Percentiles rank a stretch among this genome's conserved stretches.
phyloP scores from a whole-genome alignment of 2,329 filamentous ascomycete species.

The Magnaporthiopsis incrustans region DNA sequence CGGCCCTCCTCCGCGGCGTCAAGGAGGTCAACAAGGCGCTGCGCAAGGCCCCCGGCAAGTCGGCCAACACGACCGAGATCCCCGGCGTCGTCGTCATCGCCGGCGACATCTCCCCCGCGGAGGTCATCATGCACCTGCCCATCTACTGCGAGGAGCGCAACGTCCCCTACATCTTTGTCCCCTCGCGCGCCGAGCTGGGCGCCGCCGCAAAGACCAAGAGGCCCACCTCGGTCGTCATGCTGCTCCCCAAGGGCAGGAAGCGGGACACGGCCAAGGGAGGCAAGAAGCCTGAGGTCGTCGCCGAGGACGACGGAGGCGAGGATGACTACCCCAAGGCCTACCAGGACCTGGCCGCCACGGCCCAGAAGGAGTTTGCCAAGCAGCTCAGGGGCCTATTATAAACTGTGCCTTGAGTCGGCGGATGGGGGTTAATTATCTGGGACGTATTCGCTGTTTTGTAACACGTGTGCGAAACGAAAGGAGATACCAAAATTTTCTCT shows the following conservation, averaged over 20 bases:
- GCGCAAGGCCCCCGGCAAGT: conserved; percentile 74
- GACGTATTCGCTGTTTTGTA: neutral
- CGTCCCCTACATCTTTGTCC: conserved; percentile 93
- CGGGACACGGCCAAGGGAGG: conserved; percentile 45
- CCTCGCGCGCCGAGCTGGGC: conserved; percentile 85
- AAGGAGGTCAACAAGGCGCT: conserved; percentile 99
- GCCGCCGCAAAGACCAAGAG: conserved; percentile 91
- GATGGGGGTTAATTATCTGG: conserved; percentile 68
- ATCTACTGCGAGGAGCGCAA: conserved; percentile 97
- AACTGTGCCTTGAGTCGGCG: conserved; percentile 44
- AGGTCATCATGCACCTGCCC: conserved; percentile 96
- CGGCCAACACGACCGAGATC: conserved; percentile 53
- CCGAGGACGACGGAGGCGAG: conserved; percentile 35
- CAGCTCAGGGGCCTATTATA: conserved; percentile 31
- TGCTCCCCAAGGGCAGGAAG: conserved; percentile 28
- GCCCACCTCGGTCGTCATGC: conserved; percentile 94
- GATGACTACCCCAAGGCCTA: conserved; percentile 58
- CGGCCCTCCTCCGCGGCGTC: conserved; percentile 92
- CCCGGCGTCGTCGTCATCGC: conserved; percentile 83
- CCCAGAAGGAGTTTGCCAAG: conserved; percentile 56
- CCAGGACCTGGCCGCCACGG: conserved; percentile 56
- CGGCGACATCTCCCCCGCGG: conserved; percentile 95
- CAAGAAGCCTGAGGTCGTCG: conserved; percentile 36
- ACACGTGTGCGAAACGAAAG: neutral
- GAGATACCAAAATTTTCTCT: neutral